Percentiles rank a stretch among this genome's conserved stretches.
These are phyloP conservation scores for Calocera viscosa DNA, from an alignment of 768 basidiomycete species.

Conservation along the genomic window DNA sequence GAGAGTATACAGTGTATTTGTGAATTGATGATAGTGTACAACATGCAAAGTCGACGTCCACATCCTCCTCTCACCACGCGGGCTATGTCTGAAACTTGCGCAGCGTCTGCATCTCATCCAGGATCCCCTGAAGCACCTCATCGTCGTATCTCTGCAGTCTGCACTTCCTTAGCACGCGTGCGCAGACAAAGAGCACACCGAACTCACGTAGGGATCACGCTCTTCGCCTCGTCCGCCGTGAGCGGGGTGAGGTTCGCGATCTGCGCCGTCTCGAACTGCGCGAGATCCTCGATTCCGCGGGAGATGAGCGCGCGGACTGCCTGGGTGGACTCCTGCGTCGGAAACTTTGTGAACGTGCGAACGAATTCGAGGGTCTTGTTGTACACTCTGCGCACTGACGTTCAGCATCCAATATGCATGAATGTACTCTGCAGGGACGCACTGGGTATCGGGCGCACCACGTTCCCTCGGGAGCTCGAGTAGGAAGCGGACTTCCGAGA, in stretches of 20 bases:
- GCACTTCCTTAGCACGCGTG: not conserved
- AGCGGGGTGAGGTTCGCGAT: constrained; percentile 85
- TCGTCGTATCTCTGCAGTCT: constrained; percentile 78
- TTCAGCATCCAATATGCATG: too few species aligned
- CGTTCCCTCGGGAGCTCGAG: constrained; percentile 58
- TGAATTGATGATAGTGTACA: constrained; percentile 6
- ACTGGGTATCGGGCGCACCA: constrained; percentile 79
- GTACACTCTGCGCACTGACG: constrained; percentile 49
- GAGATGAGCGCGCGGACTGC: constrained; percentile 50
- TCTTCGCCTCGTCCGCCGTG: constrained; percentile 81
- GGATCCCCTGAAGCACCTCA: constrained; percentile 63
- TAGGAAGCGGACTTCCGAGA: constrained; percentile 85
- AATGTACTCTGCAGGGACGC: constrained; percentile 22
- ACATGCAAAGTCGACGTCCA: not conserved
- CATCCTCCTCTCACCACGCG: not conserved
- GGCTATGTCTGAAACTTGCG: constrained; percentile 56
- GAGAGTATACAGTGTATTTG: not conserved
- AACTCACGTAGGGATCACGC: constrained; percentile 69
- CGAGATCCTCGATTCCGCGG: constrained; percentile 36
- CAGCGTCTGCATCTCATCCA: constrained; percentile 83
- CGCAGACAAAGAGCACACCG: not conserved
- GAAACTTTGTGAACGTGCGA: constrained; percentile 82
- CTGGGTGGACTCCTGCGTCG: constrained; percentile 67
- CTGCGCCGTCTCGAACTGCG: constrained; percentile 86
- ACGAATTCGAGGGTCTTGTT: constrained; percentile 90